Evolutionary conservation across 2,329 filamentous ascomycete species (phyloP).

Genomic region (Cercospora brassicicola): DNA sequence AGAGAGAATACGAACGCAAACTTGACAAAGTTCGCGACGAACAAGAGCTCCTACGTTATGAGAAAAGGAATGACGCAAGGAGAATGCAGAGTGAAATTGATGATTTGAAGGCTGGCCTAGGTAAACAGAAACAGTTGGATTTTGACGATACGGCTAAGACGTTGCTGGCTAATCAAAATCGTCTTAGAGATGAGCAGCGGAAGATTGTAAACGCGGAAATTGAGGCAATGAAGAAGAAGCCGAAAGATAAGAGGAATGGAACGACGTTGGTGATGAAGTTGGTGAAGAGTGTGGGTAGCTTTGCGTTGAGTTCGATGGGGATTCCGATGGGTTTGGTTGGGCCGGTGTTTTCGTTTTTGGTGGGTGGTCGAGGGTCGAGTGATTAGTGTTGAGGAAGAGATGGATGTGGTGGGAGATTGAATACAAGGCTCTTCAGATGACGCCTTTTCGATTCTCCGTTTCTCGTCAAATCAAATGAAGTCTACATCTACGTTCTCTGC

Average conservation of each 20-base stretch:
- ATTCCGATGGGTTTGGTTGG: conserved; percentile 1
- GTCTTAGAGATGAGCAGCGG: not conserved
- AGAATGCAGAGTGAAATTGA: not conserved
- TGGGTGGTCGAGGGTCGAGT: not conserved
- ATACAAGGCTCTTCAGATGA: too few relatives aligned
- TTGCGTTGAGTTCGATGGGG: not conserved
- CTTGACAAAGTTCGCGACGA: not conserved
- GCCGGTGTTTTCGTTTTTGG: not conserved
- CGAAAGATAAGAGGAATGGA: not conserved
- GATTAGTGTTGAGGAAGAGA: not conserved
- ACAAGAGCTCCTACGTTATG: not conserved
- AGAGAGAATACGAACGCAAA: not conserved
- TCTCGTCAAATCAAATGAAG: too few relatives aligned
- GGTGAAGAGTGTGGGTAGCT: not conserved
- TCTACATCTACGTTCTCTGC: too few relatives aligned
- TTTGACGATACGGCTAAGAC: not conserved
- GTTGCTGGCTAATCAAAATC: not conserved
- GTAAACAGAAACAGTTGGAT: not conserved
- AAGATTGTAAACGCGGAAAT: not conserved
- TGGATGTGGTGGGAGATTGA: too few relatives aligned
- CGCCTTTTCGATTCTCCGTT: too few relatives aligned
- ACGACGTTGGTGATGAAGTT: not conserved
- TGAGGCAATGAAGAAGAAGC: conserved; percentile 6
- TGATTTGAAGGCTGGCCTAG: not conserved
- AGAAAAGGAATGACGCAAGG: not conserved